Conservation (phyloP, 1,284 basidiomycete genomes). For the Melampsora larici-populina region DNA sequence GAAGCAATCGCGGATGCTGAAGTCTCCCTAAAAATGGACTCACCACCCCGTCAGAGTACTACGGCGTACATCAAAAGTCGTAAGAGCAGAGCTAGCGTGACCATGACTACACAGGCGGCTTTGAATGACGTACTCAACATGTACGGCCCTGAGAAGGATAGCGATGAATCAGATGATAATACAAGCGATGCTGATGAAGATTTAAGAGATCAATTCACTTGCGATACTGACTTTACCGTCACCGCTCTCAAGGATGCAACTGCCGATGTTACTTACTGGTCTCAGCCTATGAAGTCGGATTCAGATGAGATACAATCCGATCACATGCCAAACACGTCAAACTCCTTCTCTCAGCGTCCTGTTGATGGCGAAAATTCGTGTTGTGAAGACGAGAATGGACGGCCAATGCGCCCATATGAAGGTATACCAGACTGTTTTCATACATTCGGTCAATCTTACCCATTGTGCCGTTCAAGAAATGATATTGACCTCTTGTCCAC, state of each 20-base stretch:
- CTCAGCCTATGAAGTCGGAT: conserved; percentile 14
- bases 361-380: not conserved
- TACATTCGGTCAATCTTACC: no score
- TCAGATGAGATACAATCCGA: not conserved
- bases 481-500: not conserved
- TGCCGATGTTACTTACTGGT: conserved; percentile 43
- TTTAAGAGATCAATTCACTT: conserved; percentile 11
- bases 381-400: not conserved
- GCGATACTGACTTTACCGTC: conserved; percentile 22
- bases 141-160: conserved; percentile 28
- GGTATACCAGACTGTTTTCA: not conserved
- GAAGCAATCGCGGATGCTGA: conserved; percentile 41
- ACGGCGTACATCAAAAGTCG: conserved; percentile 30
- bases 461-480: not conserved
- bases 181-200: conserved; percentile 33
- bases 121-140: conserved; percentile 36
- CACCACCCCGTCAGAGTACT: conserved; percentile 16
- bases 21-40: conserved; percentile 39
- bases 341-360: not conserved
- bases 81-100: conserved; percentile 30
- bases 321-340: not conserved
- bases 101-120: conserved; percentile 41
- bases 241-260: conserved; percentile 34
- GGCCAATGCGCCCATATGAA: not conserved
- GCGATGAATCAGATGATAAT: conserved; percentile 42